Evolutionary conservation across 2,329 filamentous ascomycete species (phyloP).

Genomic region (Pyricularia sp.): DNA sequence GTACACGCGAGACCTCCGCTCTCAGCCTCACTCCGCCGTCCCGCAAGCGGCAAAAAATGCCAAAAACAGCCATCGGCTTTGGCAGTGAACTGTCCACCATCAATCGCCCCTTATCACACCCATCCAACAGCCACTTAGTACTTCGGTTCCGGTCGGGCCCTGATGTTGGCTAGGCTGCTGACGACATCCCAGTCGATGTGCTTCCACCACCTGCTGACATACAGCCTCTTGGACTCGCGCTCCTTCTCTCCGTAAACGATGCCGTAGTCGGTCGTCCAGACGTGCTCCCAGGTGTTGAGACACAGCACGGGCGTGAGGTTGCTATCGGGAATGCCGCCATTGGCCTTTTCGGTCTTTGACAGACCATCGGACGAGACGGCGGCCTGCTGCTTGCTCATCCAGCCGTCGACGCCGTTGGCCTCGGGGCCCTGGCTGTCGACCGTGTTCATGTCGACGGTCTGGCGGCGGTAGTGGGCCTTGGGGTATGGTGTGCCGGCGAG

Average conservation of each 20-base stretch:
- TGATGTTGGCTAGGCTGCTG: constrained; percentile 27
- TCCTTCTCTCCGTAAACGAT: constrained; percentile 37
- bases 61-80: background rate
- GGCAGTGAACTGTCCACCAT: background rate
- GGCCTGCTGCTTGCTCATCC: constrained; percentile 27
- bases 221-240: constrained; percentile 64
- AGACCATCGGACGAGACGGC: constrained; percentile 16
- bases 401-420: constrained; percentile 21
- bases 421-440: constrained; percentile 29
- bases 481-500: constrained; percentile 83
- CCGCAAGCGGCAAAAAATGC: background rate
- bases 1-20: background rate
- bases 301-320: constrained; percentile 51
- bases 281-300: constrained; percentile 94
- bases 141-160: constrained; percentile 10
- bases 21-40: background rate
- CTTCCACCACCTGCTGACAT: constrained; percentile 78
- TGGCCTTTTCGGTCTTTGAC: constrained; percentile 14
- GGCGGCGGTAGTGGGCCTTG: constrained; percentile 70
- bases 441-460: constrained; percentile 62
- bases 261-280: constrained; percentile 76
- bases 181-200: constrained; percentile 79
- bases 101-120: background rate
- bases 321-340: constrained; percentile 8
- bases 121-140: constrained; percentile 2